A percentile compares a stretch with the other conserved stretches of the same genome.
These are phyloP conservation scores for Paramecium bursaria DNA, from an alignment of 73 alveolate species.

Conservation along the genomic window DNA sequence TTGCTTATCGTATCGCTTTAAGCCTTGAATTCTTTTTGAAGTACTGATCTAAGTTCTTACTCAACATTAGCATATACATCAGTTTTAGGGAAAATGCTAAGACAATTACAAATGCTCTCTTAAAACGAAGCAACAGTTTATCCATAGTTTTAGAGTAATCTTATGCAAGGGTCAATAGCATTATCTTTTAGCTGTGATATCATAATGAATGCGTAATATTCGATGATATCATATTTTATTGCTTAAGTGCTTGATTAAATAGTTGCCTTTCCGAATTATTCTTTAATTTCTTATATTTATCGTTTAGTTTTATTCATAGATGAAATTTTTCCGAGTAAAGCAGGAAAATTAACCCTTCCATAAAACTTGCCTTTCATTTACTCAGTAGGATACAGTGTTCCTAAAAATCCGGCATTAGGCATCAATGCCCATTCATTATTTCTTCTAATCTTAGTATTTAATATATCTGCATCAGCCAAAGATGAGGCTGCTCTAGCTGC, in stretches of 20 bases:
- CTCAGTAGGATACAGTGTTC: conserved; percentile 53
- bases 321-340: conserved; percentile 27
- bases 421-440: conserved; percentile 47
- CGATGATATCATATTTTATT: conserved; percentile 25
- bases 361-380: not conserved
- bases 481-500: conserved; percentile 31
- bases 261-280: conserved; percentile 9
- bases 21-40: too few species aligned
- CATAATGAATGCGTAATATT: conserved; percentile 5
- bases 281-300: conserved; percentile 35
- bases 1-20: too few species aligned
- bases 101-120: too few species aligned
- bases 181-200: too few species aligned
- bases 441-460: conserved; percentile 29
- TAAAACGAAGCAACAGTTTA: too few species aligned
- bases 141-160: too few species aligned
- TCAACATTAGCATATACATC: too few species aligned
- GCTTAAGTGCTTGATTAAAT: conserved; percentile 14
- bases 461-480: conserved; percentile 49
- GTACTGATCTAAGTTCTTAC: too few species aligned
- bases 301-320: conserved; percentile 37
- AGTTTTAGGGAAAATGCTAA: too few species aligned
- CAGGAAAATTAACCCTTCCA: conserved; percentile 21
- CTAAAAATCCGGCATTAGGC: conserved; percentile 57
- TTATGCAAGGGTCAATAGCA: too few species aligned